These are phyloP conservation scores for Pascua sp. DNA, from an alignment of 1,284 basidiomycete species.

Conservation along the genomic window DNA sequence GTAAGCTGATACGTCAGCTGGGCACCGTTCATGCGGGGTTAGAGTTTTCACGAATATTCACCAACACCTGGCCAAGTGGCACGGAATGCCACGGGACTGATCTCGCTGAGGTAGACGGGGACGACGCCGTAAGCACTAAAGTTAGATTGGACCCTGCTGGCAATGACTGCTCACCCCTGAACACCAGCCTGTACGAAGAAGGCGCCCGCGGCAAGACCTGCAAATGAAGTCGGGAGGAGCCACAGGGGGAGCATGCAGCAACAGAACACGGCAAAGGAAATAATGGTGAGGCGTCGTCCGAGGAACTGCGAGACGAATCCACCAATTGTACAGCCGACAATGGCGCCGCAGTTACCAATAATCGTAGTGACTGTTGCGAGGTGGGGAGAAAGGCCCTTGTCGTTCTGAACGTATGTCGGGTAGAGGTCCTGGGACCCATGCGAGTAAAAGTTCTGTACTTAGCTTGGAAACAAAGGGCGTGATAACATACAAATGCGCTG, in stretches of 20 bases:
- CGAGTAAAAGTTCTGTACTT: slow-evolving; percentile 69
- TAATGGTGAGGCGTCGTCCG: slow-evolving; percentile 61
- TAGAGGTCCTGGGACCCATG: slow-evolving; percentile 68
- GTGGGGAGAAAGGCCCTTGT: slow-evolving; percentile 51
- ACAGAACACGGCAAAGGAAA: slow-evolving; percentile 48
- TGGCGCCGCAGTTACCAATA: slow-evolving; percentile 65
- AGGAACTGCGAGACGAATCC: slow-evolving; percentile 77
- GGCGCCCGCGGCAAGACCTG: slow-evolving; percentile 38
- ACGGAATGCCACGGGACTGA: slow-evolving; percentile 77
- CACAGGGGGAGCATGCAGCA: slow-evolving; percentile 60
- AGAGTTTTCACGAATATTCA: background rate
- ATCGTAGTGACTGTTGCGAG: slow-evolving; percentile 75
- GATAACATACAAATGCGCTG: background rate
- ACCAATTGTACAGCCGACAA: slow-evolving; percentile 71
- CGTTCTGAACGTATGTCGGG: slow-evolving; percentile 65
- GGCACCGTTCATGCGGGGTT: background rate
- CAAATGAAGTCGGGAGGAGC: slow-evolving; percentile 64
- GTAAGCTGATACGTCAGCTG: slow-evolving; percentile 56
- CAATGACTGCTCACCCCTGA: slow-evolving; percentile 55
- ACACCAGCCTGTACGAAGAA: slow-evolving; percentile 76
- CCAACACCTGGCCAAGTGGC: slow-evolving; percentile 85
- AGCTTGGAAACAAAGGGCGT: background rate
- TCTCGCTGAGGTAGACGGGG: slow-evolving; percentile 68
- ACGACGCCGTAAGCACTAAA: slow-evolving; percentile 55
- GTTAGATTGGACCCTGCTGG: background rate